Base-by-base conservation (phyloP, 2,329 filamentous ascomycete genomes). In the Leptosphaerulina australis region DNA sequence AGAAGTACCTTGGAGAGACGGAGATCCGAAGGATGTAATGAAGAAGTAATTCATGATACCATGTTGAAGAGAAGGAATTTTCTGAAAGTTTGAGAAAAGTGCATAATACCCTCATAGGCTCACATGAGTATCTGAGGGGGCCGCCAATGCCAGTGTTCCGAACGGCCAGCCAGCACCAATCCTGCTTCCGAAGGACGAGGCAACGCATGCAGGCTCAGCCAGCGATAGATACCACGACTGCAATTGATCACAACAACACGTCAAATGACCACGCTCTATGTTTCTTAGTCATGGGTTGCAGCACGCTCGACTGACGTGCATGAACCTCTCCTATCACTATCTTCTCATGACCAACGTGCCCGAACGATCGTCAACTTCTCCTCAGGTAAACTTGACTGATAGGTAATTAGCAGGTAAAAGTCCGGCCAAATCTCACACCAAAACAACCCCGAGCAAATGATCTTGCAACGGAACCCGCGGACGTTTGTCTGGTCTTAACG, bases 1-100 rank as follows among this genome's bases (percentile, higher is more conserved):
- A 95, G 53, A 88, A 90, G 76, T 96, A 93, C 77, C 82, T 85
- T 75, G 87, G 91, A 70, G 92, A 97, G 80, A 84, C 86, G 70
- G 81, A 88, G 70, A 96, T 97, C 67, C 87, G 91, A 63, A 86
- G 93, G 62, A 97, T 97, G 93, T 79, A 47, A 28, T 11, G 26
- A 46, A 31, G 8, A 17, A 37, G 41, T 14, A 37, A 36, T 36
- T 20, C 34, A 43, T 46, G 48, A 51, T 46, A 46, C 48, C 37
- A 46, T 26, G 17, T 85, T 75, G 87, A 90, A 69, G 91, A 97
- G 80, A 84, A 86, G 72, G 81, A 88, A 70, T 96, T 97, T 67
- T 86, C 91, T 62, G 86, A 92, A 62, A 96, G 97, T 92, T 79
- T 40, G 54, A 35, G 20, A 20, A 45, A 29, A 35, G 33, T 44